Base-by-base conservation (phyloP, 208 protist species). In the Acanthamoeba healyi region DNA sequence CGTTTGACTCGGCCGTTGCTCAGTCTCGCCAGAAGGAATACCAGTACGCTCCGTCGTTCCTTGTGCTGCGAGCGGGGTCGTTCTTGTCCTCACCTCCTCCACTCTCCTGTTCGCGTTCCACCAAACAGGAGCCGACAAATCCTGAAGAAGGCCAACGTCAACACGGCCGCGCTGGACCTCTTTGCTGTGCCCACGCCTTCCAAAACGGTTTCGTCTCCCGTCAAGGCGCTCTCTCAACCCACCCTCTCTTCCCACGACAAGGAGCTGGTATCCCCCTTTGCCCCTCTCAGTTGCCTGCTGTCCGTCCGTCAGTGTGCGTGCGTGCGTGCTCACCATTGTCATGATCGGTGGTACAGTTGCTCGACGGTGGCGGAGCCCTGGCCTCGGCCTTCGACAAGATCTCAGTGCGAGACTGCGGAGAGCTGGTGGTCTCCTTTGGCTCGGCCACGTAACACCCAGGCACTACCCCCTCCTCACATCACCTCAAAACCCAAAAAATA, bases 321-420 rank as follows among this genome's bases (percentile, higher is more conserved):
- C 15, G 49, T 67, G n/a, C 15, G 58, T n/a, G n/a, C n/a, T n/a
- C n/a, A n/a, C n/a, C n/a, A n/a, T n/a, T 5, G 15, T 7, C 56
- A 26, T 4, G 15, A 32, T 65, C 24, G n/a, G n/a, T 6, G 58
- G 26, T 65, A 9, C 26, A 82, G 72, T 34, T 82, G 72, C 72
- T 82, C 29, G 72, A 82, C 42, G 72, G 72, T 0, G 34, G 72
- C 10, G 72, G 72, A 12, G 34, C 72, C 5, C 40, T 82, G 72
- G 34, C 72, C 72, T 82, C 72, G 40, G 72, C 72, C 26, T 82
- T 82, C 29, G 42, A 82, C 72, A 82, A 82, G 72, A 82, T 82
- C 15, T 82, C 72, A 9, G 72, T 82, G 10, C 36, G 72, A 24
- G 72, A 82, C 72, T 82, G 72, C 22, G 72, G 72, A 12, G 72